Base-by-base conservation (phyloP, 1,284 basidiomycete genomes). In the Apiotrichum akiyoshidainum region DNA sequence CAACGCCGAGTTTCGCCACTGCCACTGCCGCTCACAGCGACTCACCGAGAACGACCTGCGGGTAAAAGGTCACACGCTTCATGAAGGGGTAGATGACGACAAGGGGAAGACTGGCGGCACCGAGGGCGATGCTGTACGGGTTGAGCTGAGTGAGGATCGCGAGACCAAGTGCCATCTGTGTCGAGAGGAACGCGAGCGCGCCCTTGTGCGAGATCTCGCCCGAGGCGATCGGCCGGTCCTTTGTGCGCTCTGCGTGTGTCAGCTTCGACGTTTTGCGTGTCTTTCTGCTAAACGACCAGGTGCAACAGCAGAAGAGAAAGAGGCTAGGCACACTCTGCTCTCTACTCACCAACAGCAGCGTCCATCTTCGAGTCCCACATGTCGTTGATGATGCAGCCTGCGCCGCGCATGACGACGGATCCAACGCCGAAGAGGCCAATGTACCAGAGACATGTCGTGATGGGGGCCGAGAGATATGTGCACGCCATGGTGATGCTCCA, bases 311-410 rank as follows among this genome's bases (percentile, higher is more conserved):
- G n/a, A n/a, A n/a, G n/a, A n/a, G n/a, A n/a, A n/a, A n/a, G n/a
- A n/a, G n/a, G n/a, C n/a, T n/a, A n/a, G n/a, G n/a, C n/a, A n/a
- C n/a, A n/a, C n/a, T n/a, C n/a, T n/a, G n/a, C n/a, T n/a, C n/a
- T n/a, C 37, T 37, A 75, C 90, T 72, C 72, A 93, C 92, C 91
- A 52, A 99, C 96, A 57, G 87, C 86, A 70, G 86, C 87, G 80
- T 99, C 96, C 58, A 97, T 84, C 67, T 90, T 85, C 64, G 83
- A 83, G 75, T 99, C 96, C 94, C 96, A 99, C 86, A 99, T 88
- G 74, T 99, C 96, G 74, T 99, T 99, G 70, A 99, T 96, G 0
- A 92, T 98, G 75, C 96, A 99, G 7, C 96, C 96, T 8, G 96
- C 96, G 9, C 96, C 93, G 19, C 96, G 87, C 96, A 99, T 99